These are phyloP conservation scores for Simplicillium sp. DNA, from an alignment of 2,329 filamentous ascomycete genomes.

Conservation along the genomic window DNA sequence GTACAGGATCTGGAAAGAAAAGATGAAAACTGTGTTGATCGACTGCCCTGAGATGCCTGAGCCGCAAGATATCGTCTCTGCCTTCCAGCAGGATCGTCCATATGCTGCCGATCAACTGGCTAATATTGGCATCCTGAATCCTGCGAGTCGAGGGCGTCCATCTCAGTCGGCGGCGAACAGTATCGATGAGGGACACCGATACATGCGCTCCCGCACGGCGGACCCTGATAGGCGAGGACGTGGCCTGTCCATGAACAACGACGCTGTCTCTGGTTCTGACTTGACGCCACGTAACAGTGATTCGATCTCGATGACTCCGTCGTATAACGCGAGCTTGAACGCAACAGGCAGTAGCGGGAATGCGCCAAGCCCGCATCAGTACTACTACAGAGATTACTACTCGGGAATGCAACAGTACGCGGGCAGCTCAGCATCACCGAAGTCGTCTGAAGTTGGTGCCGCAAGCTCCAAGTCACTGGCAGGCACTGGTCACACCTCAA, in stretches of 20 bases:
- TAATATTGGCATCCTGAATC: slow-evolving; percentile 70
- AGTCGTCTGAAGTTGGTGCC: slow-evolving; percentile 41
- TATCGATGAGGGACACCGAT: slow-evolving; percentile 39
- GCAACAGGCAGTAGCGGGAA: slow-evolving; percentile 16
- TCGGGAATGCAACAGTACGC: slow-evolving; percentile 26
- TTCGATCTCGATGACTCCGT: slow-evolving; percentile 52
- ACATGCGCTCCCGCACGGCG: slow-evolving; percentile 36
- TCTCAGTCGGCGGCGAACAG: slow-evolving; percentile 51
- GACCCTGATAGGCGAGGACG: slow-evolving; percentile 45
- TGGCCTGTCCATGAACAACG: slow-evolving; percentile 52
- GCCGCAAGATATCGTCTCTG: slow-evolving; percentile 61
- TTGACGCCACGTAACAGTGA: slow-evolving; percentile 57
- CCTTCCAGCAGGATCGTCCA: slow-evolving; percentile 71
- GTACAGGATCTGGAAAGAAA: slow-evolving; percentile 76
- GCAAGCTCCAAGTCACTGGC: slow-evolving; percentile 36
- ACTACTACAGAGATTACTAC: slow-evolving; percentile 48
- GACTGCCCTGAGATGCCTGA: slow-evolving; percentile 54
- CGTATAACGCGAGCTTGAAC: slow-evolving; percentile 13
- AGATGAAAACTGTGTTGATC: slow-evolving; percentile 66
- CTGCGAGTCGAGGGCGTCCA: slow-evolving; percentile 49
- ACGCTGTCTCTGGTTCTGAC: slow-evolving; percentile 54
- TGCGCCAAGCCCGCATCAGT: slow-evolving; percentile 41
- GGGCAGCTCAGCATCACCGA: slow-evolving; percentile 49
- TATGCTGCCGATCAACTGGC: slow-evolving; percentile 64
- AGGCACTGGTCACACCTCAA: slow-evolving; percentile 24